phyloP scores from a whole-genome alignment of 75 land plant genomes.

The Picea sitchensis region DNA sequence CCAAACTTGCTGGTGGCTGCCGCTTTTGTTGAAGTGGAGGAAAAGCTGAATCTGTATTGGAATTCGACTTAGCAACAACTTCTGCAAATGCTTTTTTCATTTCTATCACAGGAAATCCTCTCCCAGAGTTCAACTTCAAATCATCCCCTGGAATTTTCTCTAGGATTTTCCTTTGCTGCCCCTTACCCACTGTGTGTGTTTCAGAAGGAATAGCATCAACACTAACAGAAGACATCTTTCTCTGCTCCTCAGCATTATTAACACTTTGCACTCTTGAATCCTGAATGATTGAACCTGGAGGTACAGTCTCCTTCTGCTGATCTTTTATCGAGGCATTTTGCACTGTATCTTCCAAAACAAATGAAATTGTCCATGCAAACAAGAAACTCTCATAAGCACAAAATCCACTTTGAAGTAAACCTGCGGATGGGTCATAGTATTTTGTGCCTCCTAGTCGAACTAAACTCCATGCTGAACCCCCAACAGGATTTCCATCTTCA shows the following conservation, averaged over 20 bases:
- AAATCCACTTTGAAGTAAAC: slow-evolving; percentile 90
- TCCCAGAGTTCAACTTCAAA: slow-evolving; percentile 36
- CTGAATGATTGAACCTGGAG: slow-evolving; percentile 6
- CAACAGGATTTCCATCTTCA: slow-evolving; percentile 29
- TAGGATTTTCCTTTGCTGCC: slow-evolving; percentile 21
- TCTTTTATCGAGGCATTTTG: slow-evolving; percentile 6
- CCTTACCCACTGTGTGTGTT: background rate
- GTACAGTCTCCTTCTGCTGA: slow-evolving; percentile 10
- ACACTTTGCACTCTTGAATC: slow-evolving; percentile 11
- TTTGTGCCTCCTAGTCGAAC: slow-evolving; percentile 73
- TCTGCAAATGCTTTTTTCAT: slow-evolving; percentile 73
- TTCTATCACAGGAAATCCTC: slow-evolving; percentile 41
- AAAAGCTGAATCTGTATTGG: slow-evolving; percentile 54
- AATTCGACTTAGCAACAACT: slow-evolving; percentile 62
- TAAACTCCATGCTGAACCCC: slow-evolving; percentile 69
- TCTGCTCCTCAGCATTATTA: slow-evolving; percentile 12
- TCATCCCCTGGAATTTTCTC: slow-evolving; percentile 24
- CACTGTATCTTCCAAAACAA: slow-evolving; percentile 20
- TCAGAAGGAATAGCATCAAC: slow-evolving; percentile 16
- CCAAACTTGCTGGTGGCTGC: slow-evolving; percentile 24
- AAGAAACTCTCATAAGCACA: slow-evolving; percentile 60
- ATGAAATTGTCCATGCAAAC: slow-evolving; percentile 49
- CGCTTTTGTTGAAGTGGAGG: slow-evolving; percentile 73
- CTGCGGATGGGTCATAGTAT: slow-evolving; percentile 89
- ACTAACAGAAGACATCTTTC: slow-evolving; percentile 7